Percentiles rank a stretch among this genome's conserved stretches.
Conservation (phyloP, 306 rosid genomes). For the Mucuna pruriens region DNA sequence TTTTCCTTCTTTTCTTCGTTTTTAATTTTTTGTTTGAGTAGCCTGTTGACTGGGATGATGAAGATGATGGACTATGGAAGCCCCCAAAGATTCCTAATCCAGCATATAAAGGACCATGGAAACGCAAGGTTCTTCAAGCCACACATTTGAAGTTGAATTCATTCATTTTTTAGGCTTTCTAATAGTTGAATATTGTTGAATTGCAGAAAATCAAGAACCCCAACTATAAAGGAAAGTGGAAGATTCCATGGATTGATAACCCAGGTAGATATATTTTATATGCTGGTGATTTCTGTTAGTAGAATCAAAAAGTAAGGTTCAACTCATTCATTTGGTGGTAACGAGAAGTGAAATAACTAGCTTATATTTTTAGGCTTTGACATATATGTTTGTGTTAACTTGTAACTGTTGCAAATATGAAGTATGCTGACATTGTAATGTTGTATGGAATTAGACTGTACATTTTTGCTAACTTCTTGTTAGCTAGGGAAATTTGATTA, state of each 20-base stretch:
- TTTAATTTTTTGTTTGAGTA: constrained; percentile 43
- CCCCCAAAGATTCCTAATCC: constrained; percentile 90
- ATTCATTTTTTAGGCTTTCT: constrained; percentile 15
- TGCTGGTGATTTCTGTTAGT: constrained; percentile 13
- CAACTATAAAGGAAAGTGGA: constrained; percentile 96
- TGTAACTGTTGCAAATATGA: constrained; percentile 4
- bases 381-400: neutral
- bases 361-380: constrained; percentile 9
- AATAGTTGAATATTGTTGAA: constrained; percentile 35
- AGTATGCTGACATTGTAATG: constrained; percentile 12
- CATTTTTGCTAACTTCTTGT: neutral
- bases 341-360: constrained; percentile 15
- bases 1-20: constrained; percentile 3
- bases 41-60: constrained; percentile 95
- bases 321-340: constrained; percentile 22
- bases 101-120: constrained; percentile 97
- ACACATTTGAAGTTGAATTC: constrained; percentile 28
- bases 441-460: neutral
- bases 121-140: constrained; percentile 69
- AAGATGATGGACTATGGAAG: constrained; percentile 89
- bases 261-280: constrained; percentile 64
- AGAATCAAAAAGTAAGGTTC: constrained; percentile 22
- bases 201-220: constrained; percentile 94
- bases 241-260: constrained; percentile 89
- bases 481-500: neutral